These are phyloP conservation scores for Leccinum subrobustum DNA, from an alignment of 1,284 basidiomycete species.

Conservation along the genomic window DNA sequence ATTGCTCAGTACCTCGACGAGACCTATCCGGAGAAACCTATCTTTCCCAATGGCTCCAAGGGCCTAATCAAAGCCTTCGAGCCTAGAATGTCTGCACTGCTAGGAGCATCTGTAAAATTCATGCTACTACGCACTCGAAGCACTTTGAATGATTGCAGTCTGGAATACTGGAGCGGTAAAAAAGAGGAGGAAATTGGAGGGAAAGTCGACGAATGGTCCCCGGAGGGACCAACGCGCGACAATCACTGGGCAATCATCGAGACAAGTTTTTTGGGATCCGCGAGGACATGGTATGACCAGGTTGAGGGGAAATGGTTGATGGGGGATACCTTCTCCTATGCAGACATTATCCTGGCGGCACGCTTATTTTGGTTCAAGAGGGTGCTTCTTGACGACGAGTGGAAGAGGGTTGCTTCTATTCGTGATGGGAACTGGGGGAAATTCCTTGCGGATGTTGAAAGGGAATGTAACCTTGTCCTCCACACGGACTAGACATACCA, in stretches of 20 bases:
- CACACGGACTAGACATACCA: neutral
- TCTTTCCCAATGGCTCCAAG: neutral
- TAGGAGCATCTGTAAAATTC: neutral
- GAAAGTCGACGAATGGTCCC: neutral
- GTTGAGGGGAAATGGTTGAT: neutral
- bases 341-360: neutral
- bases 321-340: neutral
- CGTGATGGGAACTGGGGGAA: conserved; percentile 26
- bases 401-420: conserved; percentile 22
- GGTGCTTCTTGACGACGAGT: conserved; percentile 24
- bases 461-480: conserved; percentile 22
- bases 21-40: neutral
- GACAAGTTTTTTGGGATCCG: neutral
- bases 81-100: neutral
- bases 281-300: neutral
- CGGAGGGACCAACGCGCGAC: neutral
- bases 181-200: neutral
- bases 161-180: neutral
- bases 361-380: conserved; percentile 19
- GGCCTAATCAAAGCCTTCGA: neutral
- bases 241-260: neutral
- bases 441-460: conserved; percentile 23
- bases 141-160: neutral
- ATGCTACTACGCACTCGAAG: neutral
- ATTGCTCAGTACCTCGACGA: neutral